Evolutionary conservation across 2,329 filamentous ascomycete species (phyloP).

Genomic region (Plectosphaerella cucumerina): DNA sequence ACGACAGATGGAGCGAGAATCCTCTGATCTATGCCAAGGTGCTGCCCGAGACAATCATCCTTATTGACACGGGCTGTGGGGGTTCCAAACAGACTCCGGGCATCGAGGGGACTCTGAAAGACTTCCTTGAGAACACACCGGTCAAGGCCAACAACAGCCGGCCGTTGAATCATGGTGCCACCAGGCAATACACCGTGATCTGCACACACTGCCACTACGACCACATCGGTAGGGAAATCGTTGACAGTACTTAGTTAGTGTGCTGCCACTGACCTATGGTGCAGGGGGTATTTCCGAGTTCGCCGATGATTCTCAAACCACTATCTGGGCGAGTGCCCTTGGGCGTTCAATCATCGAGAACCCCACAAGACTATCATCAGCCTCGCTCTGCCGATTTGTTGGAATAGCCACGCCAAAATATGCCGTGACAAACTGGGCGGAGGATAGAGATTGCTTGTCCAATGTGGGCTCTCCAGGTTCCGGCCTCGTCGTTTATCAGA

Average conservation of each 20-base stretch:
- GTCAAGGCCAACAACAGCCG: constrained; percentile 24
- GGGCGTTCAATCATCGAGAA: constrained; percentile 11
- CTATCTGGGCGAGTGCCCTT: constrained; percentile 26
- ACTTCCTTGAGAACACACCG: constrained; percentile 36
- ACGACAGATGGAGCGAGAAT: constrained; percentile 35
- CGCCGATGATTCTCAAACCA: constrained; percentile 14
- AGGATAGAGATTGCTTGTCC: constrained; percentile 26
- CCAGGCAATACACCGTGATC: constrained; percentile 33
- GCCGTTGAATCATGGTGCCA: constrained; percentile 29
- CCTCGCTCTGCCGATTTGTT: constrained; percentile 35
- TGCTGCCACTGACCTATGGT: constrained; percentile 8
- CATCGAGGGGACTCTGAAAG: constrained; percentile 25
- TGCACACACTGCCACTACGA: constrained; percentile 45
- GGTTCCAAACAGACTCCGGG: constrained; percentile 21
- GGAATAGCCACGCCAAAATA: constrained; percentile 32
- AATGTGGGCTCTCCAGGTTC: constrained; percentile 18
- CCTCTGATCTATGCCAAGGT: constrained; percentile 43
- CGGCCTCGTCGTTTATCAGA: constrained; percentile 36
- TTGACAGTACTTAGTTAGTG: not conserved
- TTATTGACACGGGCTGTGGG: constrained; percentile 42
- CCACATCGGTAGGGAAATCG: constrained; percentile 21
- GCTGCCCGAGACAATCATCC: constrained; percentile 28
- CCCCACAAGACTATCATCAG: no score
- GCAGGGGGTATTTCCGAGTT: constrained; percentile 31
- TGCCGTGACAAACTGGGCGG: constrained; percentile 33